These are phyloP conservation scores for Penicillium bovifimosum DNA, from an alignment of 495 filamentous ascomycete genomes.

Conservation along the genomic window DNA sequence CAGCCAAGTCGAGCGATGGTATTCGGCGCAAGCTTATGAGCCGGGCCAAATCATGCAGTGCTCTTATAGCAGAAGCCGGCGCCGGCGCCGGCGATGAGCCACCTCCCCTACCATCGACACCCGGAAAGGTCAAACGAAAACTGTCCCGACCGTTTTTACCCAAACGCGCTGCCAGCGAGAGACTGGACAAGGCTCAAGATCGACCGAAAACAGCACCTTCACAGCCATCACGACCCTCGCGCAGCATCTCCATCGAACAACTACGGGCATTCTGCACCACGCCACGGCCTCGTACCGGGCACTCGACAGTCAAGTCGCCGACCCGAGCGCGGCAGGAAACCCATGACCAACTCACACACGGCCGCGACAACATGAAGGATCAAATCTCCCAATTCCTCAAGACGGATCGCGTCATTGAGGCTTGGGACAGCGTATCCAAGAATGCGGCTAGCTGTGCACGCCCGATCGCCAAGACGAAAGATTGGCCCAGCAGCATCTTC, in stretches of 20 bases:
- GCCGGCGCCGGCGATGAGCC: conserved; percentile 6
- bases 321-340: conserved; percentile 7
- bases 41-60: conserved; percentile 25
- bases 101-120: conserved; percentile 18
- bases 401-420: conserved; percentile 36
- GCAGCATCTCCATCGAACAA: conserved; percentile 27
- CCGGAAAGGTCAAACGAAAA: conserved; percentile 20
- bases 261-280: conserved; percentile 20
- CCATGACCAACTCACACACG: conserved; percentile 8
- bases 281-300: conserved; percentile 16
- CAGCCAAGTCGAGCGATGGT: conserved; percentile 3
- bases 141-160: conserved; percentile 28
- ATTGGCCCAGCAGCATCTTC: conserved; percentile 35
- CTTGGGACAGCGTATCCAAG: conserved; percentile 30
- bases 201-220: conserved; percentile 30
- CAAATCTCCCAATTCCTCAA: conserved; percentile 38
- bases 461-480: conserved; percentile 18
- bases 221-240: conserved; percentile 19
- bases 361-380: conserved; percentile 30
- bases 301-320: conserved; percentile 9
- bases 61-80: conserved; percentile 11
- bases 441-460: conserved; percentile 12
- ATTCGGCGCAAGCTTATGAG: conserved; percentile 8
- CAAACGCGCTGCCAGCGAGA: conserved; percentile 22
- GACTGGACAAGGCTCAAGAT: conserved; percentile 4